Percentiles rank a stretch among this genome's conserved stretches.
These are phyloP conservation scores for Castanopsis chinensis DNA, from an alignment of 306 rosid genomes.

Conservation along the genomic window DNA sequence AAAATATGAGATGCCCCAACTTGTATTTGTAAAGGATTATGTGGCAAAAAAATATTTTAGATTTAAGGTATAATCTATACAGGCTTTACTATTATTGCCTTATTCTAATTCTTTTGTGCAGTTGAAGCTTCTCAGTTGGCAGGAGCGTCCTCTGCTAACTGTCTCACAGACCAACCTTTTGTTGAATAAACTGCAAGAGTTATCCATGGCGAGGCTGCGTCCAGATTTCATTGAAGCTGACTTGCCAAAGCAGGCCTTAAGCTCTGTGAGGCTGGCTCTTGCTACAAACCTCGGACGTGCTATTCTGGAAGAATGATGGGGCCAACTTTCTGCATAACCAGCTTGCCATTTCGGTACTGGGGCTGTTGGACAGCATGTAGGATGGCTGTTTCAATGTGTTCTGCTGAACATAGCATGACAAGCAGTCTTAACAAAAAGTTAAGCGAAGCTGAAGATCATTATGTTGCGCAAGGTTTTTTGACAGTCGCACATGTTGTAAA, in stretches of 20 bases:
- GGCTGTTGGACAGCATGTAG: not conserved
- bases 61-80: not conserved
- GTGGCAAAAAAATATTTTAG: not conserved
- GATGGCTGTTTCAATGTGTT: not conserved
- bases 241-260: conserved; percentile 57
- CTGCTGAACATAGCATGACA: not conserved
- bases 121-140: conserved; percentile 83
- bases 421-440: not conserved
- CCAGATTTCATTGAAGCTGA: conserved; percentile 59
- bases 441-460: not conserved
- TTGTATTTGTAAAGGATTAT: not conserved
- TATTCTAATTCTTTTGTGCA: conserved; percentile 35
- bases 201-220: conserved; percentile 64
- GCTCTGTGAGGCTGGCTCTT: conserved; percentile 75
- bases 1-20: no score
- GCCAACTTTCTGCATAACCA: not conserved
- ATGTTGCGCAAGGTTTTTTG: not conserved
- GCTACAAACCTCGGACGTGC: conserved; percentile 90
- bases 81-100: not conserved
- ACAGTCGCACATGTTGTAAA: not conserved
- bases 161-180: conserved; percentile 73
- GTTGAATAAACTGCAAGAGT: conserved; percentile 81
- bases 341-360: not conserved
- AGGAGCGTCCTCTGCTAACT: conserved; percentile 67
- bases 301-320: conserved; percentile 57